phyloP scores from a whole-genome alignment of 768 basidiomycete genomes.

The Porpolomopsis calyptriformis region DNA sequence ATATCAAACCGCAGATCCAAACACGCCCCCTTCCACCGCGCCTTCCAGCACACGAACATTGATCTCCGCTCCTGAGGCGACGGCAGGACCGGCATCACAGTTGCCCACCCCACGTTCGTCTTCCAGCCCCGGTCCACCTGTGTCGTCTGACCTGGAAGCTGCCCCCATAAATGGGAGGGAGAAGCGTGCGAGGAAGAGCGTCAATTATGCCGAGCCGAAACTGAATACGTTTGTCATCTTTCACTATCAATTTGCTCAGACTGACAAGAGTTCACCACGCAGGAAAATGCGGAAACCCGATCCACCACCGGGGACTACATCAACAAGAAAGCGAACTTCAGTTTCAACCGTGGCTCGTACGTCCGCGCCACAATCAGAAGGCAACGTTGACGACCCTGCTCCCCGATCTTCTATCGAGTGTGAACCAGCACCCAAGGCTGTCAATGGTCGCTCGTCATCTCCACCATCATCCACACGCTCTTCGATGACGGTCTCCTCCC shows the following conservation, averaged over 20 bases:
- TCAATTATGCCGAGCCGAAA: slow-evolving; percentile 83
- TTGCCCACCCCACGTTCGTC: slow-evolving; percentile 44
- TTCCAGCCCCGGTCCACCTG: slow-evolving; percentile 30
- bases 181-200: slow-evolving; percentile 58
- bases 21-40: not conserved
- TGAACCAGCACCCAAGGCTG: not conserved
- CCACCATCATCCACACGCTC: not conserved
- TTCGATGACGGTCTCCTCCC: slow-evolving; percentile 9
- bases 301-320: slow-evolving; percentile 27
- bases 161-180: slow-evolving; percentile 34
- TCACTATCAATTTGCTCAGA: not conserved
- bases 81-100: slow-evolving; percentile 2
- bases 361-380: slow-evolving; percentile 13
- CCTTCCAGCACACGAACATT: slow-evolving; percentile 2
- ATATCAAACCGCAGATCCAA: slow-evolving; percentile 2
- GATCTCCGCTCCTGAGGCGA: slow-evolving; percentile 7
- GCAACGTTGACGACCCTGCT: slow-evolving; percentile 10
- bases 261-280: slow-evolving; percentile 8
- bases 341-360: slow-evolving; percentile 11
- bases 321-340: slow-evolving; percentile 15
- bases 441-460: slow-evolving; percentile 24
- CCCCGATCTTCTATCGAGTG: slow-evolving; percentile 4
- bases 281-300: slow-evolving; percentile 91
- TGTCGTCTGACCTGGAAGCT: slow-evolving; percentile 19
- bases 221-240: slow-evolving; percentile 64